Percentiles rank a stretch among this genome's conserved stretches.
phyloP scores from a whole-genome alignment of 257 asterid genomes.

The Fraxinus excelsior region DNA sequence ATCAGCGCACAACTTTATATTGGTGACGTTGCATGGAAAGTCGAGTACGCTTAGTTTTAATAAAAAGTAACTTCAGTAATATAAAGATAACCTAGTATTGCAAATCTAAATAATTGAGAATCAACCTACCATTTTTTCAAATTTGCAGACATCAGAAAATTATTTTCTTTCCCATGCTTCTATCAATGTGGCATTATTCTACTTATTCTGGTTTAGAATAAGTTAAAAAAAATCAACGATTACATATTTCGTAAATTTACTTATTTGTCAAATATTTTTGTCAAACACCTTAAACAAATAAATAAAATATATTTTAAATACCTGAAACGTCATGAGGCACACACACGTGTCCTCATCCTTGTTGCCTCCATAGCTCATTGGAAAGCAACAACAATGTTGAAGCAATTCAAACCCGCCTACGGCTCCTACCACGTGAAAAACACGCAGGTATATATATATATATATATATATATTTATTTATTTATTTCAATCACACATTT shows the following conservation, averaged over 20 bases:
- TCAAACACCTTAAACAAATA: neutral
- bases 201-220: no score
- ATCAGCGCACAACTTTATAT: neutral
- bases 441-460: constrained; percentile 4
- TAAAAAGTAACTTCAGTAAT: no score
- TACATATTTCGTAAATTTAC: no score
- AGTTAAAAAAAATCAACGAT: no score
- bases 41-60: neutral
- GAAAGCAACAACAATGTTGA: neutral
- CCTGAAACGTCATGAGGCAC: constrained; percentile 25
- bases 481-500: no score
- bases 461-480: no score
- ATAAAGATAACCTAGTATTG: neutral
- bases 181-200: neutral
- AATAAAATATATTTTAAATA: neutral
- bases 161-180: neutral
- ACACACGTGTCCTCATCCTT: constrained; percentile 30
- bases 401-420: neutral
- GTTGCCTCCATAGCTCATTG: neutral
- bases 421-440: neutral
- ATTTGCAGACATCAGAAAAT: neutral
- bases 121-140: neutral
- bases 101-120: neutral
- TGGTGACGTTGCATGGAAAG: neutral
- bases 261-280: no score